Conservation (phyloP, 1,284 basidiomycete species). For the Porogramme epimiltina region DNA sequence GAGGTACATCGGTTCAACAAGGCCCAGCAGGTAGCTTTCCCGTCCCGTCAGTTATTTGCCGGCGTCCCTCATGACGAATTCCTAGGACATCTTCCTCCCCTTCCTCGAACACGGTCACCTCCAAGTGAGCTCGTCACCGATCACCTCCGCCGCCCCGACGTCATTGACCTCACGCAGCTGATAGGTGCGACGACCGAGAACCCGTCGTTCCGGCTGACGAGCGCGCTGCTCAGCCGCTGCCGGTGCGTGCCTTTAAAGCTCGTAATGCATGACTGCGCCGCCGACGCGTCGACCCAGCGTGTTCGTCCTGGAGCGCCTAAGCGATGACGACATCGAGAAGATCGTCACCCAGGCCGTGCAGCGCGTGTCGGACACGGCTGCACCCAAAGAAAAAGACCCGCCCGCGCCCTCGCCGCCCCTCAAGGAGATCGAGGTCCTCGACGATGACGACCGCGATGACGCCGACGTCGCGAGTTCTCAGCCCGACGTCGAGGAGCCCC, state of each 20-base stretch:
- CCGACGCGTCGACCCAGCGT: slow-evolving; percentile 42
- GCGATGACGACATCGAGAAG: slow-evolving; percentile 54
- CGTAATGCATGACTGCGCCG: not conserved
- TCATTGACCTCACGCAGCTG: slow-evolving; percentile 43
- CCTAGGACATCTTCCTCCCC: slow-evolving; percentile 77
- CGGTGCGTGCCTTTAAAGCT: slow-evolving; percentile 47
- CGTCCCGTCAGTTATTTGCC: not conserved
- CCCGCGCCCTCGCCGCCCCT: not conserved
- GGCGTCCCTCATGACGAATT: slow-evolving; percentile 1
- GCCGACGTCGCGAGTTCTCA: slow-evolving; percentile 22
- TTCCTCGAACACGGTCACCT: slow-evolving; percentile 81
- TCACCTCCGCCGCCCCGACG: slow-evolving; percentile 10
- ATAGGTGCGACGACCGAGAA: slow-evolving; percentile 94
- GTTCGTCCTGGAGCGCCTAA: slow-evolving; percentile 63
- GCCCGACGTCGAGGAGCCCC: slow-evolving; percentile 19
- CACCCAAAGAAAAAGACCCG: not conserved
- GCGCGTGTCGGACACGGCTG: slow-evolving; percentile 34
- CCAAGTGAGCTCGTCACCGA: slow-evolving; percentile 46
- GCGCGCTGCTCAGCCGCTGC: slow-evolving; percentile 80
- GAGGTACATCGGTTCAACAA: slow-evolving; percentile 91
- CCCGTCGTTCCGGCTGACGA: slow-evolving; percentile 84
- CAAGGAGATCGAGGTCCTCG: slow-evolving; percentile 2
- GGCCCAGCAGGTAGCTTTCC: slow-evolving; percentile 70
- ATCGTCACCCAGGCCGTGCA: slow-evolving; percentile 55
- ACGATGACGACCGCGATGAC: slow-evolving; percentile 7